phyloP scores from a whole-genome alignment of 2,329 filamentous ascomycete genomes.

The Chalaropsis thielavioides region DNA sequence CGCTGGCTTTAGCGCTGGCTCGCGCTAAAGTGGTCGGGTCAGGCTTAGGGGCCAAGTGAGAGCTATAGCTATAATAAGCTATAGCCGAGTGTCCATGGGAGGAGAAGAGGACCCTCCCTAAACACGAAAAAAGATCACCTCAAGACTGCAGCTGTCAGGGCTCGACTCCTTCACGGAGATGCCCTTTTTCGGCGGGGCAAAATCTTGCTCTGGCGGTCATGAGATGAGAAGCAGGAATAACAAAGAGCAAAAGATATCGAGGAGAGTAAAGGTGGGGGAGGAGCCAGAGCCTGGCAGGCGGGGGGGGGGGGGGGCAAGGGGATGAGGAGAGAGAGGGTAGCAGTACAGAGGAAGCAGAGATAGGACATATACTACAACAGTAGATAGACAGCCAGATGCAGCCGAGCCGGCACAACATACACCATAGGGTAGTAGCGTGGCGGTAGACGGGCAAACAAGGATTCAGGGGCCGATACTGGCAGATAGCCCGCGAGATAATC shows the following conservation, averaged over 20 bases:
- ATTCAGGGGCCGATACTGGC: neutral
- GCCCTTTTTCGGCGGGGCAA: conserved; percentile 1
- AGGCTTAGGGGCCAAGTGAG: neutral
- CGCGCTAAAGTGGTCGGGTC: neutral
- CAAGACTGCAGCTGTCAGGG: neutral
- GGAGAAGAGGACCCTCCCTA: no score
- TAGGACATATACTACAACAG: neutral
- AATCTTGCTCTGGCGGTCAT: neutral
- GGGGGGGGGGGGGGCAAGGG: neutral
- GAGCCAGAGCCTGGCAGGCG: neutral
- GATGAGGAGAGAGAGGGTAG: neutral
- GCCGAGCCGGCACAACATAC: no score
- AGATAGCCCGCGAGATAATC: neutral
- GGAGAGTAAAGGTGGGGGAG: neutral
- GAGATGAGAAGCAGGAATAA: neutral
- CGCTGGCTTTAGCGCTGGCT: neutral
- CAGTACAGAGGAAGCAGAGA: neutral
- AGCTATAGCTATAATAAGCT: neutral
- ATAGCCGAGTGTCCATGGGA: neutral
- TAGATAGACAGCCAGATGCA: neutral
- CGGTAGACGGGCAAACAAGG: no score
- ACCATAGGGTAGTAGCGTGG: neutral
- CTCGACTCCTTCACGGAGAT: neutral
- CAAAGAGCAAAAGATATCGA: neutral
- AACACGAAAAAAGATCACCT: neutral